Evolutionary conservation across 768 basidiomycete species (phyloP).

Genomic region (Lactarius sanguifluus): DNA sequence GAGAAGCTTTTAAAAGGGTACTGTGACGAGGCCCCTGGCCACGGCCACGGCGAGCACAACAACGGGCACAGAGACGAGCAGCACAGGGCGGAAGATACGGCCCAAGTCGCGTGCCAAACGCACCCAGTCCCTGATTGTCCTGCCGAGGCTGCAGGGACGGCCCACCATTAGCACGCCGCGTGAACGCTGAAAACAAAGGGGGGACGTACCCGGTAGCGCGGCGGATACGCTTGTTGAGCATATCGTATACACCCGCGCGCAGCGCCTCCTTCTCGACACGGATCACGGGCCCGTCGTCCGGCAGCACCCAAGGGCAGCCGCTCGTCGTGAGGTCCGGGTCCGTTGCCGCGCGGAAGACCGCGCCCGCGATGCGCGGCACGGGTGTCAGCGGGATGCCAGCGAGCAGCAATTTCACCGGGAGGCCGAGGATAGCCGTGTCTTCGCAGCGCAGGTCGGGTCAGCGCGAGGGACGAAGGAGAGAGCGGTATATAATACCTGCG

Average conservation of each 20-base stretch:
- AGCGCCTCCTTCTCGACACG: conserved; percentile 32
- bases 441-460: neutral
- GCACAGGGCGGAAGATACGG: conserved; percentile 12
- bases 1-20: neutral
- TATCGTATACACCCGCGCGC: conserved; percentile 33
- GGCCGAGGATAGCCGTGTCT: conserved; percentile 33
- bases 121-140: neutral
- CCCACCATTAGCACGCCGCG: neutral
- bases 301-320: conserved; percentile 35
- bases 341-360: conserved; percentile 35
- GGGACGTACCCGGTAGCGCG: conserved; percentile 14
- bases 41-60: neutral
- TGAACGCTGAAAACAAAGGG: neutral
- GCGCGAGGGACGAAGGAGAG: neutral
- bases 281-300: conserved; percentile 35
- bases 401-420: conserved; percentile 27
- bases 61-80: conserved; percentile 8
- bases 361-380: conserved; percentile 35
- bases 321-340: conserved; percentile 33
- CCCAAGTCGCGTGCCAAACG: conserved; percentile 9
- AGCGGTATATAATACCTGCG: conserved; percentile 31
- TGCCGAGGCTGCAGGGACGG: neutral
- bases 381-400: conserved; percentile 36
- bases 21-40: neutral
- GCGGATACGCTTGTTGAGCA: conserved; percentile 25